These are phyloP conservation scores for Penicillium sp. DNA, from an alignment of 2,329 filamentous ascomycete genomes.

Conservation along the genomic window DNA sequence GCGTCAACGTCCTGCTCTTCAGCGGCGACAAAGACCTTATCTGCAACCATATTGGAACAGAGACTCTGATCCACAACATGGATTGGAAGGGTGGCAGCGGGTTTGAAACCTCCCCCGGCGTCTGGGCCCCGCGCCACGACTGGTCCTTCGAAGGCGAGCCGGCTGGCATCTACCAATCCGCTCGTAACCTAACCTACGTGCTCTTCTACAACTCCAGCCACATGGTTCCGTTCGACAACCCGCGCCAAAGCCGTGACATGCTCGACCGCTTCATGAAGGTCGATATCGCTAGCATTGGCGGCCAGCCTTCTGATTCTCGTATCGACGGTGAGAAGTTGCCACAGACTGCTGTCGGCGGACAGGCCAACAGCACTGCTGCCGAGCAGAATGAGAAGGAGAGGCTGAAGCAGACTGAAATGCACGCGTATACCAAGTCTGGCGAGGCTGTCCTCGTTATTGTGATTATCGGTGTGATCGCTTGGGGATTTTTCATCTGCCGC, in stretches of 20 bases:
- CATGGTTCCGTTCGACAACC: constrained; percentile 96
- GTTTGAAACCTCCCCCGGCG: constrained; percentile 82
- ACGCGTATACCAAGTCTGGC: constrained; percentile 82
- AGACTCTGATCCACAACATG: constrained; percentile 85
- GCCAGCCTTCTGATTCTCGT: constrained; percentile 69
- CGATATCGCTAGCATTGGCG: constrained; percentile 85
- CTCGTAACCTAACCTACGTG: constrained; percentile 92
- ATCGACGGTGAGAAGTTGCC: constrained; percentile 83
- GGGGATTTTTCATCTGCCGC: constrained; percentile 69
- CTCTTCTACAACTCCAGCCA: constrained; percentile 94
- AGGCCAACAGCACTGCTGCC: constrained; percentile 65
- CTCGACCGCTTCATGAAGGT: constrained; percentile 93
- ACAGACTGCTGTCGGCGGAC: constrained; percentile 72
- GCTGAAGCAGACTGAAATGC: constrained; percentile 81
- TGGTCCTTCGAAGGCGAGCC: constrained; percentile 90
- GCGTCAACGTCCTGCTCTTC: constrained; percentile 77
- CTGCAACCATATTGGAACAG: constrained; percentile 94
- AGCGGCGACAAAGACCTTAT: constrained; percentile 93
- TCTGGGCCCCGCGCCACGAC: constrained; percentile 84
- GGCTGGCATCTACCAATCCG: constrained; percentile 90
- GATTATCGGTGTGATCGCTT: constrained; percentile 66
- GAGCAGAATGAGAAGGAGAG: constrained; percentile 67
- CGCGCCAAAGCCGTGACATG: constrained; percentile 87
- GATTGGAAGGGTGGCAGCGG: constrained; percentile 88
- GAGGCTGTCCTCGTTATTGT: constrained; percentile 83